Evolutionary conservation across 2,329 filamentous ascomycete species (phyloP).

Genomic region (Calonectria hongkongensis): DNA sequence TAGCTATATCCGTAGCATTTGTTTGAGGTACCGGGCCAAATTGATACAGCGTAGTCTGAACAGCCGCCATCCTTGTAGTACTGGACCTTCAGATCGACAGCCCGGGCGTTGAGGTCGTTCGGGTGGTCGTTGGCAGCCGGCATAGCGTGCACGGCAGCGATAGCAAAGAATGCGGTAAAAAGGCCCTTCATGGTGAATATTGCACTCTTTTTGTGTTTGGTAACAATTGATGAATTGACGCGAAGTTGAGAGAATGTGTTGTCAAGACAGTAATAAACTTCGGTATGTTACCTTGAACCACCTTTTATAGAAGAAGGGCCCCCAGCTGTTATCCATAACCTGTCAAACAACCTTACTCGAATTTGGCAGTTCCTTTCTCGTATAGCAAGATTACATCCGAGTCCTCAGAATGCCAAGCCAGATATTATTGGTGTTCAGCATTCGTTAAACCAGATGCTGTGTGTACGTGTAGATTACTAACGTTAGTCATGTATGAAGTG

Average conservation of each 20-base stretch:
- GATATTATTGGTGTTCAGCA: background rate
- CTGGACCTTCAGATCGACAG: constrained; percentile 10
- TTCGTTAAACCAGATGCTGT: background rate
- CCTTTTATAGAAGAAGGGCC: background rate
- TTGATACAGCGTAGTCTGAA: background rate
- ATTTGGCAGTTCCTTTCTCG: background rate
- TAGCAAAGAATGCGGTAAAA: background rate
- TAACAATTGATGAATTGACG: background rate
- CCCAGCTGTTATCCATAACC: background rate
- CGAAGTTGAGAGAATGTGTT: background rate
- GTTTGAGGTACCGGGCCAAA: background rate
- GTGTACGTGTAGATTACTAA: background rate
- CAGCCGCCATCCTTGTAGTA: constrained; percentile 12
- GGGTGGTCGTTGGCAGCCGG: background rate
- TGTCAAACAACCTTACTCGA: background rate
- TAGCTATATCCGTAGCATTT: constrained; percentile 14
- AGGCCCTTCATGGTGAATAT: background rate
- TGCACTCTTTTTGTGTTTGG: background rate
- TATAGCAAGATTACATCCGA: background rate
- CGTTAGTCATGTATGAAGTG: background rate
- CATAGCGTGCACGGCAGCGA: background rate
- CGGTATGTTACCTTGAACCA: background rate
- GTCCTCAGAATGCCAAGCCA: background rate
- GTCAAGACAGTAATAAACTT: background rate
- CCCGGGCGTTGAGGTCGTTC: constrained; percentile 4